Evolutionary conservation across 129 eudicot species (phyloP), one percentile per base, ranked within the genome.

Genomic region (Gnaphalium uliginosum): DNA sequence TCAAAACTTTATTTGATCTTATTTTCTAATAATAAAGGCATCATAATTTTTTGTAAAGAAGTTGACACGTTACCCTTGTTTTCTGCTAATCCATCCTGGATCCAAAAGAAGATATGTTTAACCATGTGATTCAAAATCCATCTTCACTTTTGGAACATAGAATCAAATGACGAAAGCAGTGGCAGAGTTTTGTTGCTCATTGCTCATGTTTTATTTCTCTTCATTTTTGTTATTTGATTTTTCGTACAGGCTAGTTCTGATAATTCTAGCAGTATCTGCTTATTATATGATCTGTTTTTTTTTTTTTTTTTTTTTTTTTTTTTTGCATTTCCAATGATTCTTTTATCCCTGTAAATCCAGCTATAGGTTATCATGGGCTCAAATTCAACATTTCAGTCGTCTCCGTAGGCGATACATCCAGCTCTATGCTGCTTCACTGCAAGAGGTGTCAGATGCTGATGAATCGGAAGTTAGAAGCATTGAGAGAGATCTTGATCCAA

Each of bases 401-500:
- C 88, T 86, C 75, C 97, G 99, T 43, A 86, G 96, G 68, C 87
- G 76, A 37, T 95, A 95, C 81, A 84, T 95, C 75, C 96, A 91
- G 79, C 83, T 95, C 57, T 95, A 95, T 84, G 94, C 86, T 84
- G 81, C 80, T 80, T 82, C 75, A 56, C 77, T 95, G 89, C 97
- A 95, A 81, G 90, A 81, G 75, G 60, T 75, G 78, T 56, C 87
- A 68, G 81, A 79, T 75, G 69, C 83, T 35, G 76, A 84, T 78
- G 89, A 19, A n/a, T 75, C 85, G 8, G 92, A 87, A 78, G 60
- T 87, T 43, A 88, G 97, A 78, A 88, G 78, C 30, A 91, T 95
- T 58, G 99, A 95, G 82, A 91, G 79, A 78, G 97, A 95, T 82
- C 99, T 95, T 75, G 97, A 91, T 76, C 87, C 97, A 71, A 95